Conservation (phyloP, 306 rosid genomes). For the Gastrolobium villosum region DNA sequence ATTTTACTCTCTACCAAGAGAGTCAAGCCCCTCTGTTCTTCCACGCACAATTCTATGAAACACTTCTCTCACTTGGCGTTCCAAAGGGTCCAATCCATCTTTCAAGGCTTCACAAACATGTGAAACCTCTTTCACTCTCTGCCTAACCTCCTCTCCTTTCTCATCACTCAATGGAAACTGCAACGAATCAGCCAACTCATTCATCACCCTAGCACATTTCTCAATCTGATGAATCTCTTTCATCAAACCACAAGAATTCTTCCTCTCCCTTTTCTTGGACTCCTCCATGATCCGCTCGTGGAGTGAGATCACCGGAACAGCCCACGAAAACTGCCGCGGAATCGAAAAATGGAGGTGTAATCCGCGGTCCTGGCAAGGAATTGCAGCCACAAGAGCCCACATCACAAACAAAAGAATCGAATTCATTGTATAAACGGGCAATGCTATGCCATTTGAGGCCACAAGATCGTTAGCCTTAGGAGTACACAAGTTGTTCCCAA, state of each 20-base stretch:
- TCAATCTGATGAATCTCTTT: conserved; percentile 89
- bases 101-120: conserved; percentile 61
- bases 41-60: conserved; percentile 81
- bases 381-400: conserved; percentile 97
- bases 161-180: conserved; percentile 80
- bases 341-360: conserved; percentile 70
- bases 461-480: conserved; percentile 74
- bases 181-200: conserved; percentile 72
- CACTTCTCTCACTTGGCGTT: conserved; percentile 85
- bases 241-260: conserved; percentile 73
- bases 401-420: conserved; percentile 69
- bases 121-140: conserved; percentile 74
- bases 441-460: conserved; percentile 68
- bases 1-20: conserved; percentile 53
- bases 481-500: conserved; percentile 69
- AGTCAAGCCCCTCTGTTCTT: conserved; percentile 82
- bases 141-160: conserved; percentile 70
- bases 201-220: conserved; percentile 72
- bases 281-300: conserved; percentile 87
- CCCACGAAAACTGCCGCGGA: conserved; percentile 74
- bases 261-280: conserved; percentile 81
- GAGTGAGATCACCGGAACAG: conserved; percentile 65
- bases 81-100: conserved; percentile 83
- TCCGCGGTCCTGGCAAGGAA: conserved; percentile 97
- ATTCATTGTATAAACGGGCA: conserved; percentile 70